Conservation (phyloP, 1,284 basidiomycete genomes). For the Schizophyllum commune region DNA sequence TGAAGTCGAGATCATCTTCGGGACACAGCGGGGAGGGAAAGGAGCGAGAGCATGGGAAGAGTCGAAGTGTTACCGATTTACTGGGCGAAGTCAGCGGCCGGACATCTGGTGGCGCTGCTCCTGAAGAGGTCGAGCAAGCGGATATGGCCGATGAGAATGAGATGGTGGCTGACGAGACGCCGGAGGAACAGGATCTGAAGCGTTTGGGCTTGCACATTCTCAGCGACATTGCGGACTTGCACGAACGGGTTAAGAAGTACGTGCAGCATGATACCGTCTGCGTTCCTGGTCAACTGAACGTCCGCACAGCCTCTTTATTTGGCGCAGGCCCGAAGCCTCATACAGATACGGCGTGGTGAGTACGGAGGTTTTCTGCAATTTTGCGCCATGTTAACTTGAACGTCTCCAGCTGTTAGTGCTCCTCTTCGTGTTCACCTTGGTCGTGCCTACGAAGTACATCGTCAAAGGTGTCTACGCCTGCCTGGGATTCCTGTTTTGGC, state of each 20-base stretch:
- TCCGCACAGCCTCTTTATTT: conserved; percentile 46
- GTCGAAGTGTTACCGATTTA: conserved; percentile 1
- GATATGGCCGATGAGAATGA: conserved; percentile 9
- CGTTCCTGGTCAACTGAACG: conserved; percentile 1
- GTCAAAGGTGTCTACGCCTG: conserved; percentile 38
- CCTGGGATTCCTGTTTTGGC: conserved; percentile 54
- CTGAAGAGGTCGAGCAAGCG: background rate
- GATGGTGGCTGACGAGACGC: conserved; percentile 21
- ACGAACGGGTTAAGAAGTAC: conserved; percentile 65
- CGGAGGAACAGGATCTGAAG: conserved; percentile 37
- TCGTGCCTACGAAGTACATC: conserved; percentile 44
- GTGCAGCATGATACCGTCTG: conserved; percentile 13
- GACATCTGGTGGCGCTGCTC: no score
- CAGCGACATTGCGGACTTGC: conserved; percentile 47
- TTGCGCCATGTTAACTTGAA: conserved; percentile 2
- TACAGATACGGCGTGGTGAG: conserved; percentile 39
- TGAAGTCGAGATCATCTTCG: conserved; percentile 10
- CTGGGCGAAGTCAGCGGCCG: no score
- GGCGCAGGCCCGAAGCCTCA: conserved; percentile 49
- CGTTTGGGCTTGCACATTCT: conserved; percentile 31
- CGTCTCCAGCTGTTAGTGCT: conserved; percentile 25
- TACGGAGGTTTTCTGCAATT: background rate
- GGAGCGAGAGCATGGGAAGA: background rate
- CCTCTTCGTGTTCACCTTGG: conserved; percentile 30
- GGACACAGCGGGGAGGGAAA: conserved; percentile 10